Base-by-base conservation (phyloP, 768 basidiomycete genomes). In the Coprinellus aureogranulatus region DNA sequence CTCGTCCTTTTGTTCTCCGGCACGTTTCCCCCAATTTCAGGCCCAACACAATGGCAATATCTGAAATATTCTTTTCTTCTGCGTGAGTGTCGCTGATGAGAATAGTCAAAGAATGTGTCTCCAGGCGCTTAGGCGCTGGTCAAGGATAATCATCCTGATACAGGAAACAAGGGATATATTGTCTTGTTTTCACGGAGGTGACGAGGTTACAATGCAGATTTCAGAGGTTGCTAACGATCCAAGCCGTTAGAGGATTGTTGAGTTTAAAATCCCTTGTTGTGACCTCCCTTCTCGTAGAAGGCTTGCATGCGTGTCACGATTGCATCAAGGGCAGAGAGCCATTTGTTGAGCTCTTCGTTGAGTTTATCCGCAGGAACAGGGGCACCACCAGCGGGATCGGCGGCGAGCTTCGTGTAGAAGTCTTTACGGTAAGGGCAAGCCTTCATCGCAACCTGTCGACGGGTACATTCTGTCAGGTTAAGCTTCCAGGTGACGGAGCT, bases 391-490 rank as follows among this genome's bases (percentile, higher is more conserved):
- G 75, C 69, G 25, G 82, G 79, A 59, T 87, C 86, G 3, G 78
- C 74, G 6, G 85, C 81, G 39, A 92, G 79, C 54, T 88, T 88
- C 26, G 75, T 72, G 61, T 88, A 90, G 67, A 92, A 90, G 61
- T 82, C 81, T 20, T 72, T 75, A 39, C 88, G 88, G 62, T 83
- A 81, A 2, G 90, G 80, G 74, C 88, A 80, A 45, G 85, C 84
- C 53, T 77, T 86, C 80, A 87, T 82, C 6, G 85, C 86, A 2
- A 85, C 67, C 85, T 87, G 28, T 45, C 20, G 18, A 48, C 26
- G 42, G 53, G 8, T 5, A 5, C 41, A 44, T 5, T 58, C 31
- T 46, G 39, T 28, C 14, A 48, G 47, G 12, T 47, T 45, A 46
- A 45, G 44, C 18, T 49, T 30, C 27, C n/a, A 41, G 47, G n/a